Percentiles rank a stretch among this genome's conserved stretches.
phyloP scores from a whole-genome alignment of 768 basidiomycete species.

The Auricularia cornea region DNA sequence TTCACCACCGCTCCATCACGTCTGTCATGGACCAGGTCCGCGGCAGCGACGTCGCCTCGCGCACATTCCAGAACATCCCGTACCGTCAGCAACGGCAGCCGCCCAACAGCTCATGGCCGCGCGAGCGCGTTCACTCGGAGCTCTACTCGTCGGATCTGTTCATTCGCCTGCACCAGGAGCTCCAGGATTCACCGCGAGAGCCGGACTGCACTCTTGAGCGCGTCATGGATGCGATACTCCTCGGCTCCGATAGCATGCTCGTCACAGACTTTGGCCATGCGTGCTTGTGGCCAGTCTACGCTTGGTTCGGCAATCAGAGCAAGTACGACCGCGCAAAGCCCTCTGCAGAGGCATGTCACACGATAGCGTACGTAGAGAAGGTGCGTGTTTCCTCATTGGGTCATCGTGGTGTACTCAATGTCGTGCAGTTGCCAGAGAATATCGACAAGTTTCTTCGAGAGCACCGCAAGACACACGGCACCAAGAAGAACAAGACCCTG shows the following conservation, averaged over 20 bases:
- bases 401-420: background rate
- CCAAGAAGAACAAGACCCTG: slow-evolving; percentile 2
- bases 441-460: background rate
- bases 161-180: slow-evolving; percentile 13
- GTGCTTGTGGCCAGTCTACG: slow-evolving; percentile 28
- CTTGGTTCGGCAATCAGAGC: slow-evolving; percentile 30
- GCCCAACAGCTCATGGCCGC: slow-evolving; percentile 1
- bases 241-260: slow-evolving; percentile 26
- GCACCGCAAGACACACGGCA: background rate
- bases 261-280: slow-evolving; percentile 26
- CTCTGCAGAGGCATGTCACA: slow-evolving; percentile 25
- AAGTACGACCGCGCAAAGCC: slow-evolving; percentile 31
- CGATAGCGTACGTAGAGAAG: slow-evolving; percentile 31
- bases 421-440: background rate
- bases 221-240: slow-evolving; percentile 18
- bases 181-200: slow-evolving; percentile 16
- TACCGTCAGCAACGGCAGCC: slow-evolving; percentile 20
- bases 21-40: slow-evolving; percentile 10
- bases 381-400: background rate
- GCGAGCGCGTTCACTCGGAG: slow-evolving; percentile 17
- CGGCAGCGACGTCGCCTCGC: background rate
- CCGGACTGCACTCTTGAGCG: slow-evolving; percentile 14
- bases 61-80: slow-evolving; percentile 20
- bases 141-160: slow-evolving; percentile 18
- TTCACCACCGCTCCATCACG: slow-evolving; percentile 17